These are phyloP conservation scores for Lizonia empirigonia DNA, from an alignment of 2,329 filamentous ascomycete genomes.

Conservation along the genomic window DNA sequence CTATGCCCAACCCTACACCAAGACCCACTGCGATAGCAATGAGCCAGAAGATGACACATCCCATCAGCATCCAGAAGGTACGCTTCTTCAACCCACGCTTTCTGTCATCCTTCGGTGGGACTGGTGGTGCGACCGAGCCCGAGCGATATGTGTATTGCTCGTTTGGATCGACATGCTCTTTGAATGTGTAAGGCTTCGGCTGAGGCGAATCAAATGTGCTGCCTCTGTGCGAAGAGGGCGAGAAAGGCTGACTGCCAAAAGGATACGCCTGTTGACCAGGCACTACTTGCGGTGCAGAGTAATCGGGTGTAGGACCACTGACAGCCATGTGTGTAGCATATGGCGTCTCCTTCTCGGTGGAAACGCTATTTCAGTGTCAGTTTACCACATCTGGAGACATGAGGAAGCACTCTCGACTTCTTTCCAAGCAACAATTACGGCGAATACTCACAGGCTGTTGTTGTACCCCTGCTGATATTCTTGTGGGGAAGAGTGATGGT, in stretches of 20 bases:
- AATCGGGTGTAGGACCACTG: constrained; percentile 26
- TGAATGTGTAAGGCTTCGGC: constrained; percentile 29
- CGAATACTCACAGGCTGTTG: constrained; percentile 2
- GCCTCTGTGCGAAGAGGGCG: constrained; percentile 25
- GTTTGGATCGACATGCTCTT: constrained; percentile 30
- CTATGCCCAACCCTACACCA: constrained; percentile 45
- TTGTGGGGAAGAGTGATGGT: constrained; percentile 16
- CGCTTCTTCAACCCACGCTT: constrained; percentile 36
- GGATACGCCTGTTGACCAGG: constrained; percentile 23
- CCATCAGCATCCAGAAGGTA: constrained; percentile 29
- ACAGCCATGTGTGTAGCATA: constrained; percentile 18
- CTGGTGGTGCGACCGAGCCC: constrained; percentile 20
- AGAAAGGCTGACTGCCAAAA: constrained; percentile 20
- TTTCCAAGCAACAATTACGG: neutral
- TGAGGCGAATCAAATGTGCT: constrained; percentile 25
- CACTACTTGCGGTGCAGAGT: constrained; percentile 32
- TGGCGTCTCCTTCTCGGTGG: constrained; percentile 30
- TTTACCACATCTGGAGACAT: neutral
- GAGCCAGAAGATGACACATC: constrained; percentile 33
- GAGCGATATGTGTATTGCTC: constrained; percentile 18
- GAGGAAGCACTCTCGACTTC: neutral
- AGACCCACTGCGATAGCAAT: constrained; percentile 46
- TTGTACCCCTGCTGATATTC: constrained; percentile 27
- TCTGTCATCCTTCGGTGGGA: constrained; percentile 26
- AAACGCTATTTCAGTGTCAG: constrained; percentile 23